A percentile compares a stretch with the other conserved stretches of the same genome.
phyloP scores from a whole-genome alignment of 1,139 yeast species.

The Kodamaea derodonti region DNA sequence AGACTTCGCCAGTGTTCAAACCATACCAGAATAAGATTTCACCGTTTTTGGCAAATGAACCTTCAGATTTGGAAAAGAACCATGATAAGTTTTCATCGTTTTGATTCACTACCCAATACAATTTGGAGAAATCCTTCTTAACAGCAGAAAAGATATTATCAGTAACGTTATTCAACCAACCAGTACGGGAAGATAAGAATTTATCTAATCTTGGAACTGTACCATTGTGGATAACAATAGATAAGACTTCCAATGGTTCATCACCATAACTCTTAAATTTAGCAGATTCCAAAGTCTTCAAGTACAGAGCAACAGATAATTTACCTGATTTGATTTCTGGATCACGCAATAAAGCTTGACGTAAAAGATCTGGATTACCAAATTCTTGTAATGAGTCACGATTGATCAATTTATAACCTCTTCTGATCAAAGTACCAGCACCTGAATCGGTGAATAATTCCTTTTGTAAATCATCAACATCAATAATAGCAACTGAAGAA shows the following conservation, averaged over 20 bases:
- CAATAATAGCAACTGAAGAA: constrained; percentile 94
- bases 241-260: constrained; percentile 92
- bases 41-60: constrained; percentile 88
- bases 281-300: constrained; percentile 62
- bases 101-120: constrained; percentile 89
- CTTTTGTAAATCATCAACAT: constrained; percentile 91
- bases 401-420: constrained; percentile 86
- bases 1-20: constrained; percentile 59
- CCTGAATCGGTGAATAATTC: constrained; percentile 98
- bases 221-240: constrained; percentile 54
- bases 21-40: constrained; percentile 96
- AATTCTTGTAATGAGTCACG: constrained; percentile 69
- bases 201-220: constrained; percentile 76
- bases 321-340: constrained; percentile 68
- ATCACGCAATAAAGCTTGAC: constrained; percentile 75
- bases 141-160: constrained; percentile 89
- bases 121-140: constrained; percentile 63
- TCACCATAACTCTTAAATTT: constrained; percentile 85
- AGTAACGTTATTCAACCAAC: constrained; percentile 96
- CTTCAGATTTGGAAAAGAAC: constrained; percentile 92
- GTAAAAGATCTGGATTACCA: constrained; percentile 69
- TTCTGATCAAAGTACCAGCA: constrained; percentile 96
- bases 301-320: constrained; percentile 76
- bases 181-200: constrained; percentile 81
- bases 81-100: constrained; percentile 88